phyloP scores from a whole-genome alignment of 352 stramenopile species.

The Globisporangium viniferum region DNA sequence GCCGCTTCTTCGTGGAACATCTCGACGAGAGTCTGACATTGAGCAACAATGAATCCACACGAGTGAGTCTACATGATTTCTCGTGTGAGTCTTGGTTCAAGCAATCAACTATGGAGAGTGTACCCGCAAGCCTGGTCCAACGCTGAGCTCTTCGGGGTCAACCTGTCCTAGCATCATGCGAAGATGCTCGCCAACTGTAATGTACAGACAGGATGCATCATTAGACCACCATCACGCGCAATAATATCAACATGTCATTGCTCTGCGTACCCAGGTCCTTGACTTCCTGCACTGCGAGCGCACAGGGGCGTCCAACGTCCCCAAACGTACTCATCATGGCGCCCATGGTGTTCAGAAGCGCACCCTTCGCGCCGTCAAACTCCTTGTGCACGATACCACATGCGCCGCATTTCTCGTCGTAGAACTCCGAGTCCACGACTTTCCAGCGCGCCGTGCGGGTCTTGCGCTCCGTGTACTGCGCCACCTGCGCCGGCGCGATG shows the following conservation, averaged over 20 bases:
- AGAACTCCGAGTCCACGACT: conserved; percentile 71
- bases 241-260: background rate
- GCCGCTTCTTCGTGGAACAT: conserved; percentile 74
- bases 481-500: conserved; percentile 41
- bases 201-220: conserved; percentile 9
- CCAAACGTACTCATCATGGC: conserved; percentile 87
- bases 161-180: conserved; percentile 33
- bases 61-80: background rate
- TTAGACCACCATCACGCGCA: background rate
- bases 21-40: conserved; percentile 56
- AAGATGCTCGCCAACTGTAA: conserved; percentile 56
- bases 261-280: conserved; percentile 38
- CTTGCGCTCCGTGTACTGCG: conserved; percentile 46
- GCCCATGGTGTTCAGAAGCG: conserved; percentile 61
- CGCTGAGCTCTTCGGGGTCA: conserved; percentile 39
- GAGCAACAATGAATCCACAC: background rate
- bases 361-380: conserved; percentile 38
- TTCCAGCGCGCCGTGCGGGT: conserved; percentile 61
- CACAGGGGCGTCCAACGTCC: conserved; percentile 53
- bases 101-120: conserved; percentile 6
- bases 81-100: background rate
- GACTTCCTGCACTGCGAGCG: conserved; percentile 55
- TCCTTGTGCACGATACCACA: conserved; percentile 52
- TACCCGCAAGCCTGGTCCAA: conserved; percentile 48
- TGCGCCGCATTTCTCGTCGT: conserved; percentile 41